Conservation (phyloP, 2,329 filamentous ascomycete genomes). For the Ophiosphaerella herpotricha region DNA sequence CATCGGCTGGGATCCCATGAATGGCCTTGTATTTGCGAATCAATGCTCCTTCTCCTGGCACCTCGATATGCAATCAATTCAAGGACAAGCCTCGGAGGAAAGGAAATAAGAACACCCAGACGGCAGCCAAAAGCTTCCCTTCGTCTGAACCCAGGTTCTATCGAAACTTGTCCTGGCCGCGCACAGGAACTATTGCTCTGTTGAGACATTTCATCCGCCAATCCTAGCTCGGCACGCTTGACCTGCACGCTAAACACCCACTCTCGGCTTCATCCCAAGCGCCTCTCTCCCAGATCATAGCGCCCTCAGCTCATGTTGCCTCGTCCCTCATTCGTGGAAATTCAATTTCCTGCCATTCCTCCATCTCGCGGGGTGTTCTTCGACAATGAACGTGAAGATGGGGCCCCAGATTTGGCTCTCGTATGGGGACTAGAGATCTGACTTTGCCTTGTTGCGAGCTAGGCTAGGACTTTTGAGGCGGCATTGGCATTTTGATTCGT, state of each 20-base stretch:
- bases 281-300: slow-evolving; percentile 3
- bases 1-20: background rate
- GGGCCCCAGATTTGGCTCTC: slow-evolving; percentile 31
- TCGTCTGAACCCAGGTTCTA: slow-evolving; percentile 12
- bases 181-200: slow-evolving; percentile 14
- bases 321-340: slow-evolving; percentile 35
- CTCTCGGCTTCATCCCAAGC: slow-evolving; percentile 14
- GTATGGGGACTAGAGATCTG: slow-evolving; percentile 7
- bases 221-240: slow-evolving; percentile 22
- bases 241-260: slow-evolving; percentile 13
- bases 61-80: background rate
- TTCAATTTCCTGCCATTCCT: slow-evolving; percentile 10
- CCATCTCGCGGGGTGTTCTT: slow-evolving; percentile 17
- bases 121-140: slow-evolving; percentile 31
- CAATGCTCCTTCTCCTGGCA: background rate
- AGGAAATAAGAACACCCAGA: slow-evolving; percentile 25
- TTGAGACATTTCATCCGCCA: slow-evolving; percentile 18
- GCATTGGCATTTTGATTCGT: slow-evolving; percentile 35
- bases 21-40: background rate
- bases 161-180: slow-evolving; percentile 28
- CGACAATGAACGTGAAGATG: slow-evolving; percentile 16
- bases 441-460: slow-evolving; percentile 11
- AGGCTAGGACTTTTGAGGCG: slow-evolving; percentile 25
- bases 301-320: slow-evolving; percentile 3
- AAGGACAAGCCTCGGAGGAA: slow-evolving; percentile 2